Percentiles rank a stretch among this genome's conserved stretches.
Conservation (phyloP, 2,329 filamentous ascomycete species). For the Scytalidium sp. region DNA sequence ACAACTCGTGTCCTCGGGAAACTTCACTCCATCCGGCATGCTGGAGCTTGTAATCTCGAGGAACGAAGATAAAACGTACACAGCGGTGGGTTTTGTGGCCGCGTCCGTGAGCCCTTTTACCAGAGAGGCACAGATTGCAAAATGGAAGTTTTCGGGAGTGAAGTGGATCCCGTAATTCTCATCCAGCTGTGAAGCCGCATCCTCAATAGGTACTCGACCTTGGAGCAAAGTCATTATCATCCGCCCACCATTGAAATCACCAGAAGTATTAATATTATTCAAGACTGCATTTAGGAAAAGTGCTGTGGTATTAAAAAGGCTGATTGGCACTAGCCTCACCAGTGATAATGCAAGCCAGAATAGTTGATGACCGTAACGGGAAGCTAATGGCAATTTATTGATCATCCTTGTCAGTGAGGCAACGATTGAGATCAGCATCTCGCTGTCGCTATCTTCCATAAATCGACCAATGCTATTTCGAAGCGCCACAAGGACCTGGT, state of each 20-base stretch:
- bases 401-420: slow-evolving; percentile 70
- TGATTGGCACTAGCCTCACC: slow-evolving; percentile 58
- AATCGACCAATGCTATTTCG: slow-evolving; percentile 64
- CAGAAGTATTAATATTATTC: slow-evolving; percentile 59
- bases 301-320: slow-evolving; percentile 64
- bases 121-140: slow-evolving; percentile 62
- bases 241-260: slow-evolving; percentile 55
- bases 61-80: slow-evolving; percentile 61
- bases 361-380: slow-evolving; percentile 64
- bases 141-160: slow-evolving; percentile 62
- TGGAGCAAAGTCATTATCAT: slow-evolving; percentile 60
- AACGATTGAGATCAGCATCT: slow-evolving; percentile 68
- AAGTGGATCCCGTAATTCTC: slow-evolving; percentile 66
- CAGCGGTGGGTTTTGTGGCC: slow-evolving; percentile 54
- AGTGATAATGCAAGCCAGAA: slow-evolving; percentile 70
- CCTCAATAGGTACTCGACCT: slow-evolving; percentile 57
- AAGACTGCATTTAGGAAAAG: slow-evolving; percentile 63
- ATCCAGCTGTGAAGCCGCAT: slow-evolving; percentile 59
- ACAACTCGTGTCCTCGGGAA: slow-evolving; percentile 26
- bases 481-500: slow-evolving; percentile 67
- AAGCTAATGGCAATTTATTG: slow-evolving; percentile 62
- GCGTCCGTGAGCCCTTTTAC: slow-evolving; percentile 63
- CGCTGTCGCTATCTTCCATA: slow-evolving; percentile 60
- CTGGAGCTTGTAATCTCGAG: slow-evolving; percentile 46
- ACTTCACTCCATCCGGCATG: slow-evolving; percentile 17